phyloP scores from a whole-genome alignment of 345 rosid species.

The Arabidopsis arenosa region DNA sequence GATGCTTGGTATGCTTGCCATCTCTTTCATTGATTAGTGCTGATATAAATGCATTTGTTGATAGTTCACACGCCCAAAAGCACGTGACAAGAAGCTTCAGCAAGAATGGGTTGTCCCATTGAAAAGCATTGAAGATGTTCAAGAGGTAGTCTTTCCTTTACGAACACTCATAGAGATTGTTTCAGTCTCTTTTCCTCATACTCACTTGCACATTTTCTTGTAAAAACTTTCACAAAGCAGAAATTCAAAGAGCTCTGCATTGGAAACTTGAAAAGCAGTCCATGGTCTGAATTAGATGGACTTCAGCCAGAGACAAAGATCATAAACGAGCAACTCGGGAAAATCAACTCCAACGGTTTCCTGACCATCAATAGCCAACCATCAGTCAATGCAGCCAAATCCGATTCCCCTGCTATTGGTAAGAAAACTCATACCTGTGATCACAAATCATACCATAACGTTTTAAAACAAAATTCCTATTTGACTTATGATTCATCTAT shows the following conservation, averaged over 20 bases:
- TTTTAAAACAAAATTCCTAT: background rate
- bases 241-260: slow-evolving; percentile 80
- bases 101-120: slow-evolving; percentile 86
- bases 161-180: background rate
- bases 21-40: background rate
- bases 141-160: slow-evolving; percentile 59
- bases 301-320: slow-evolving; percentile 95
- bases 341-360: slow-evolving; percentile 85
- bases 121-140: slow-evolving; percentile 73
- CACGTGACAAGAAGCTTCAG: slow-evolving; percentile 88
- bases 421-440: slow-evolving; percentile 25
- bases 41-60: slow-evolving; percentile 28
- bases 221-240: slow-evolving; percentile 52
- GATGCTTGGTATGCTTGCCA: slow-evolving; percentile 14
- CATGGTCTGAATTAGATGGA: slow-evolving; percentile 96
- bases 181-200: background rate
- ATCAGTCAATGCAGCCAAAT: slow-evolving; percentile 83
- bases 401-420: slow-evolving; percentile 88
- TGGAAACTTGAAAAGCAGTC: slow-evolving; percentile 84
- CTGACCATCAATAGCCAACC: slow-evolving; percentile 97
- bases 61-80: slow-evolving; percentile 56
- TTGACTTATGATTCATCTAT: background rate
- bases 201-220: slow-evolving; percentile 31
- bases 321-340: slow-evolving; percentile 83
- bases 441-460: background rate